Evolutionary conservation across 495 filamentous ascomycete species (phyloP).

Genomic region (Neurospora sublineolata): DNA sequence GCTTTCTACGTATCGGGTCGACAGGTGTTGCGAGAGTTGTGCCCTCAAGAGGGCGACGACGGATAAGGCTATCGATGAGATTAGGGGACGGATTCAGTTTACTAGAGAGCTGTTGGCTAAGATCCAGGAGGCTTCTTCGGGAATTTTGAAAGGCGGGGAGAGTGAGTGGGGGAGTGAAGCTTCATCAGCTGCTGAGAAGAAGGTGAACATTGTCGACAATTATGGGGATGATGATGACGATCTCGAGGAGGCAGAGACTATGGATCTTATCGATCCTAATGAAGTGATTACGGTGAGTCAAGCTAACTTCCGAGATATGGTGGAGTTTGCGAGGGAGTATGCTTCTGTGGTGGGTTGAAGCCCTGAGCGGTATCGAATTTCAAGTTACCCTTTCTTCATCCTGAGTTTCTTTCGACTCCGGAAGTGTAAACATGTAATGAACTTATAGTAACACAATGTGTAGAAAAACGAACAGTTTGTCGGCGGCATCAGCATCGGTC

Average conservation of each 20-base stretch:
- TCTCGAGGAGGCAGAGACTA: background rate
- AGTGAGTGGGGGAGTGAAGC: background rate
- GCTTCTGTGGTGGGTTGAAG: background rate
- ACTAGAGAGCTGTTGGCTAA: background rate
- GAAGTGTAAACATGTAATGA: background rate
- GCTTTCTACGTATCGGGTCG: constrained; percentile 6
- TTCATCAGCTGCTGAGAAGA: background rate
- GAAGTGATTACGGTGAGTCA: background rate
- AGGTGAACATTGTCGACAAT: background rate
- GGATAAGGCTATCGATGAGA: background rate
- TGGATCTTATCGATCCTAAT: background rate
- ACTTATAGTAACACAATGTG: background rate
- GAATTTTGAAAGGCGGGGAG: background rate
- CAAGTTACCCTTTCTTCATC: background rate
- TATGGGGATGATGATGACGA: background rate
- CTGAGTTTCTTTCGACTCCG: background rate
- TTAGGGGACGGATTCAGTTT: constrained; percentile 4
- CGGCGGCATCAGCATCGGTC: constrained; percentile 1
- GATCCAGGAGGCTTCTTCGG: background rate
- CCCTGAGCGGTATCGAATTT: background rate
- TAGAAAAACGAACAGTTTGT: constrained; percentile 6
- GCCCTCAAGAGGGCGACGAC: background rate
- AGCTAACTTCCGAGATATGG: background rate
- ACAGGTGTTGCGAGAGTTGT: constrained; percentile 11
- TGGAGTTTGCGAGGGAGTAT: background rate